Evolutionary conservation across 345 rosid genomes (phyloP).

Genomic region (Xanthoceras sorbifolium): DNA sequence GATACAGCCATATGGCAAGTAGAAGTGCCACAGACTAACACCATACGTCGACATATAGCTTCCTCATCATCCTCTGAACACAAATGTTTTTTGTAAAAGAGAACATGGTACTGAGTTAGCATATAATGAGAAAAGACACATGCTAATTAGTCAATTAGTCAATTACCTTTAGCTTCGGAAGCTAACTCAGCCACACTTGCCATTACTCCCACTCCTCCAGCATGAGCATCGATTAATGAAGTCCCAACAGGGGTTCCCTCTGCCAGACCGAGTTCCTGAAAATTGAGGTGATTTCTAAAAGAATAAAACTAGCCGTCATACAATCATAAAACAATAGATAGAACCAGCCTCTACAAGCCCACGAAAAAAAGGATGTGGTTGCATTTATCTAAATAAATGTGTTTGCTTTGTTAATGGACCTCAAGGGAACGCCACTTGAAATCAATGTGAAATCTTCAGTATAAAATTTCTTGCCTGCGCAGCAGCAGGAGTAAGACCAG

Average conservation of each 20-base stretch:
- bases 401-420: slow-evolving; percentile 35
- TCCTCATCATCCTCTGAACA: slow-evolving; percentile 58
- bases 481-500: slow-evolving; percentile 86
- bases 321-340: slow-evolving; percentile 6
- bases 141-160: slow-evolving; percentile 2
- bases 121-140: neutral
- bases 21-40: slow-evolving; percentile 93
- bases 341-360: slow-evolving; percentile 28
- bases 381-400: slow-evolving; percentile 34
- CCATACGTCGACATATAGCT: slow-evolving; percentile 77
- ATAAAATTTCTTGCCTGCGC: slow-evolving; percentile 79
- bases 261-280: slow-evolving; percentile 77
- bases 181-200: slow-evolving; percentile 63
- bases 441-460: slow-evolving; percentile 44
- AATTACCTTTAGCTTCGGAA: slow-evolving; percentile 55
- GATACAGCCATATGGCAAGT: slow-evolving; percentile 98
- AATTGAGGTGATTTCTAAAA: slow-evolving; percentile 15
- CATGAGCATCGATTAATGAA: slow-evolving; percentile 97
- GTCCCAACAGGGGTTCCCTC: slow-evolving; percentile 90
- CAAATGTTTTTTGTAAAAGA: neutral
- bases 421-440: slow-evolving; percentile 45
- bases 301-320: slow-evolving; percentile 14
- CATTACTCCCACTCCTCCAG: slow-evolving; percentile 97
- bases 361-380: slow-evolving; percentile 16
- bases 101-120: slow-evolving; percentile 2